Evolutionary conservation across 2,329 filamentous ascomycete species (phyloP).

Genomic region (Leptographium wingfieldii): DNA sequence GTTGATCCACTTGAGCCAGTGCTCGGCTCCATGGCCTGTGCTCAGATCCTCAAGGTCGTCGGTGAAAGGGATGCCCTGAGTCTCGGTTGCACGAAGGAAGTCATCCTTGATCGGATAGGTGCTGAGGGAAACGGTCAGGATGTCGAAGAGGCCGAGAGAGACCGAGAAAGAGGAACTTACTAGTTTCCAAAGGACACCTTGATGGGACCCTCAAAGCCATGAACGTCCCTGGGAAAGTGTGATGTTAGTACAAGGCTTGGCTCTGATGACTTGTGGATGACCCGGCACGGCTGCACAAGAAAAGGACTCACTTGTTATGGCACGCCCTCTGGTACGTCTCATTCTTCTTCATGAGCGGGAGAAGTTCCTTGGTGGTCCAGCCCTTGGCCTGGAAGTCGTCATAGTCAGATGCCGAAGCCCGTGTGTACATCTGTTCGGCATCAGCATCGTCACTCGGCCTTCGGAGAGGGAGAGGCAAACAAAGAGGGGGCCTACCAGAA

Average conservation of each 20-base stretch:
- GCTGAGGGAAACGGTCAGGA: constrained; percentile 15
- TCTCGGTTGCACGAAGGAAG: constrained; percentile 60
- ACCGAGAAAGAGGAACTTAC: constrained; percentile 13
- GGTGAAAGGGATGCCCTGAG: constrained; percentile 61
- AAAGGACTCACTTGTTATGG: constrained; percentile 35
- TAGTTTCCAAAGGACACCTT: constrained; percentile 75
- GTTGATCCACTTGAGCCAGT: constrained; percentile 69
- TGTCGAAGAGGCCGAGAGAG: neutral
- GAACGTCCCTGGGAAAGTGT: constrained; percentile 37
- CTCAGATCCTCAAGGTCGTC: constrained; percentile 64
- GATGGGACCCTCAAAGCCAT: constrained; percentile 69
- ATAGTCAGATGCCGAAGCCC: constrained; percentile 59
- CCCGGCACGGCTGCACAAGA: neutral
- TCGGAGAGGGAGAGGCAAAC: neutral
- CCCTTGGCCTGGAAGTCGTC: constrained; percentile 70
- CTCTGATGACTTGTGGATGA: neutral
- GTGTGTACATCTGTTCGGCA: constrained; percentile 48
- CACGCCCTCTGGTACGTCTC: constrained; percentile 61
- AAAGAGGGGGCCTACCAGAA: constrained; percentile 34
- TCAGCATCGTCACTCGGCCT: neutral
- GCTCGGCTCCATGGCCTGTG: constrained; percentile 60
- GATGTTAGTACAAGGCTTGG: neutral
- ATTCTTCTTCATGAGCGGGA: constrained; percentile 69
- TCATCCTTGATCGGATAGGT: constrained; percentile 75
- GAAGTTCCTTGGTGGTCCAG: constrained; percentile 64